A percentile compares a stretch with the other conserved stretches of the same genome.
Evolutionary conservation across 306 rosid genomes (phyloP).

Genomic region (Arachis hypogaea): DNA sequence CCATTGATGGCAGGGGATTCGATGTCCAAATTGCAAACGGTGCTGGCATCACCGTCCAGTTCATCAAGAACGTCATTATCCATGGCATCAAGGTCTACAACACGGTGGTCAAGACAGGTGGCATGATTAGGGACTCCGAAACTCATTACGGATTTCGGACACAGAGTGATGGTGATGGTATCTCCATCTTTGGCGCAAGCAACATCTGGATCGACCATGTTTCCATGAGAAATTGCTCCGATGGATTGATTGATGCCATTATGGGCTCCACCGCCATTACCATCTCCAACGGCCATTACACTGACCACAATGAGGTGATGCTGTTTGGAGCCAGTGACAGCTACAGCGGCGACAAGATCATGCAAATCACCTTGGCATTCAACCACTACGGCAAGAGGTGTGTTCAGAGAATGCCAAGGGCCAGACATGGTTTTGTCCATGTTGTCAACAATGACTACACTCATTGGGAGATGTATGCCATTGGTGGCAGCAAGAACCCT

Average conservation of each 20-base stretch:
- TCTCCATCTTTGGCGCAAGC: constrained; percentile 73
- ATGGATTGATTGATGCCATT: constrained; percentile 75
- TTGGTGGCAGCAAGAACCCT: constrained; percentile 79
- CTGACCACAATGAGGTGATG: constrained; percentile 78
- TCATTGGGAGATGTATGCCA: constrained; percentile 90
- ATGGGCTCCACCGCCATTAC: constrained; percentile 85
- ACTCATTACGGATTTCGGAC: constrained; percentile 63
- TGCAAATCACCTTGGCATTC: constrained; percentile 85
- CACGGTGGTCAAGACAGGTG: constrained; percentile 50
- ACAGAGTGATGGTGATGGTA: constrained; percentile 77
- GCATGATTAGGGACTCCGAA: constrained; percentile 54
- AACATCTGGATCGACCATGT: constrained; percentile 84
- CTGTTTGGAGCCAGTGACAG: constrained; percentile 69
- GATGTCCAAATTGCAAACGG: constrained; percentile 56
- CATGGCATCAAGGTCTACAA: constrained; percentile 56
- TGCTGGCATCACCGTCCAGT: constrained; percentile 73
- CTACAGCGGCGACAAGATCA: constrained; percentile 45
- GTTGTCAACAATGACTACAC: constrained; percentile 79
- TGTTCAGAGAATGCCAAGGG: constrained; percentile 81
- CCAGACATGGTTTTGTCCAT: constrained; percentile 71
- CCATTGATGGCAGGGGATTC: constrained; percentile 79
- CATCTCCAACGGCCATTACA: constrained; percentile 80
- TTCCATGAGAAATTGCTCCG: constrained; percentile 61
- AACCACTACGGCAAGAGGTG: constrained; percentile 78
- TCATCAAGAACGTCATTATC: constrained; percentile 62